Percentiles rank a stretch among this genome's conserved stretches.
Conservation (phyloP, 2,329 filamentous ascomycete species). For the Mycogone perniciosa region DNA sequence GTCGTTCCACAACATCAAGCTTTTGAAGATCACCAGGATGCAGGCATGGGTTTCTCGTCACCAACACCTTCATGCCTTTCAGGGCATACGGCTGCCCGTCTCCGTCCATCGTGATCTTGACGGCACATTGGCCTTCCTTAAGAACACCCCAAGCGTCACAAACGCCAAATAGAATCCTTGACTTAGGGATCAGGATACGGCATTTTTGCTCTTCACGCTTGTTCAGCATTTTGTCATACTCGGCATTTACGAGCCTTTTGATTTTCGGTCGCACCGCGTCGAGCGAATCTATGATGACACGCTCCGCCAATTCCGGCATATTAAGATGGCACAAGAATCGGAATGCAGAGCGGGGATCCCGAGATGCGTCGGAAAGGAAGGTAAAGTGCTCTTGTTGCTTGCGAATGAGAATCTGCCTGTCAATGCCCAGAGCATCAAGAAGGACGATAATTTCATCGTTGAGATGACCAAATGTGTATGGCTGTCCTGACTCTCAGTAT, state of each 20-base stretch:
- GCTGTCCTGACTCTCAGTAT: constrained; percentile 18
- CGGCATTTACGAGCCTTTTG: constrained; percentile 24
- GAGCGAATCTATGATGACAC: constrained; percentile 29
- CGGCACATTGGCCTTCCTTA: constrained; percentile 32
- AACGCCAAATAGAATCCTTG: constrained; percentile 33
- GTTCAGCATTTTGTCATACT: constrained; percentile 29
- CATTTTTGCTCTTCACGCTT: constrained; percentile 29
- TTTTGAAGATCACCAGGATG: constrained; percentile 38
- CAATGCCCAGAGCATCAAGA: constrained; percentile 30
- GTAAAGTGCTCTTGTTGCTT: constrained; percentile 32
- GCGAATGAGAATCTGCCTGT: constrained; percentile 22
- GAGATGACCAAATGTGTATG: constrained; percentile 33
- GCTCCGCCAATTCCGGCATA: constrained; percentile 30
- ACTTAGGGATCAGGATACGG: constrained; percentile 31
- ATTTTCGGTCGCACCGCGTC: constrained; percentile 25
- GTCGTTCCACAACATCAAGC: constrained; percentile 30
- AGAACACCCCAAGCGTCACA: constrained; percentile 31
- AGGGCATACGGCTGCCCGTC: constrained; percentile 29
- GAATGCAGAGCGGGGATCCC: constrained; percentile 26
- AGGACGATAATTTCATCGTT: constrained; percentile 38
- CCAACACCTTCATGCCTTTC: constrained; percentile 30
- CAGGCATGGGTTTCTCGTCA: constrained; percentile 36
- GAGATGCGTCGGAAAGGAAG: constrained; percentile 24
- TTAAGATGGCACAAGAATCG: constrained; percentile 30
- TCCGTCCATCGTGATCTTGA: constrained; percentile 30